Evolutionary conservation across 2,329 filamentous ascomycete species (phyloP).

Genomic region (Sporothrix brasiliensis): DNA sequence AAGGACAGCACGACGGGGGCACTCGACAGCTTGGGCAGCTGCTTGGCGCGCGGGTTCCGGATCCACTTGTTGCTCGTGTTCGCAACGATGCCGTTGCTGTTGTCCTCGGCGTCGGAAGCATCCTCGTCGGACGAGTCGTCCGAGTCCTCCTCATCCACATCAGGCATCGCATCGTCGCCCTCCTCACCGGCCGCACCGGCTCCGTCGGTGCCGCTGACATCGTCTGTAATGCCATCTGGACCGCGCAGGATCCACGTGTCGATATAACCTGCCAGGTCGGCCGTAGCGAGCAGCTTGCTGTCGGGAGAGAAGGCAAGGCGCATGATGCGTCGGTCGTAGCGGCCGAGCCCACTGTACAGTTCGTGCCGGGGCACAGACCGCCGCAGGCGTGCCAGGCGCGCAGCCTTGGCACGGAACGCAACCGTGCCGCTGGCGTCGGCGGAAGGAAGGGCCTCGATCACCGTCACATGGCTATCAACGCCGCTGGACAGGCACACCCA

Average conservation of each 20-base stretch:
- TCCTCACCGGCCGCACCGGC: constrained; percentile 35
- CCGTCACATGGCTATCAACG: constrained; percentile 39
- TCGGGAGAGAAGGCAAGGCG: constrained; percentile 78
- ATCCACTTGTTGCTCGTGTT: constrained; percentile 60
- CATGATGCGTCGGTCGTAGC: constrained; percentile 75
- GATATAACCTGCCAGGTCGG: constrained; percentile 81
- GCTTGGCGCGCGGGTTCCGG: constrained; percentile 68
- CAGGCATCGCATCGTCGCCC: constrained; percentile 34
- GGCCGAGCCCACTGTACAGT: constrained; percentile 67
- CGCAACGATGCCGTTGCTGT: neutral
- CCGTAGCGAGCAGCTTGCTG: constrained; percentile 74
- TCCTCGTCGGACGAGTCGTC: constrained; percentile 51
- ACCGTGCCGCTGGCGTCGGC: constrained; percentile 37
- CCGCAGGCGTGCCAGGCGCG: constrained; percentile 49
- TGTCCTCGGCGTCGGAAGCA: constrained; percentile 23
- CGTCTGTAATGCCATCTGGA: constrained; percentile 48
- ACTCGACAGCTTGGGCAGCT: constrained; percentile 69
- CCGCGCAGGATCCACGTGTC: constrained; percentile 80
- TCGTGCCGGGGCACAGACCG: constrained; percentile 58
- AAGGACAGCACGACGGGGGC: constrained; percentile 71
- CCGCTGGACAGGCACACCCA: constrained; percentile 62
- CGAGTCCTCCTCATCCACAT: constrained; percentile 42
- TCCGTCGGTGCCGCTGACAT: constrained; percentile 37
- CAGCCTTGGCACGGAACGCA: constrained; percentile 48
- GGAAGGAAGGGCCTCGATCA: constrained; percentile 54